Percentiles rank a stretch among this genome's conserved stretches.
These are phyloP conservation scores for Lactarius sp. DNA, from an alignment of 768 basidiomycete genomes.

Conservation along the genomic window DNA sequence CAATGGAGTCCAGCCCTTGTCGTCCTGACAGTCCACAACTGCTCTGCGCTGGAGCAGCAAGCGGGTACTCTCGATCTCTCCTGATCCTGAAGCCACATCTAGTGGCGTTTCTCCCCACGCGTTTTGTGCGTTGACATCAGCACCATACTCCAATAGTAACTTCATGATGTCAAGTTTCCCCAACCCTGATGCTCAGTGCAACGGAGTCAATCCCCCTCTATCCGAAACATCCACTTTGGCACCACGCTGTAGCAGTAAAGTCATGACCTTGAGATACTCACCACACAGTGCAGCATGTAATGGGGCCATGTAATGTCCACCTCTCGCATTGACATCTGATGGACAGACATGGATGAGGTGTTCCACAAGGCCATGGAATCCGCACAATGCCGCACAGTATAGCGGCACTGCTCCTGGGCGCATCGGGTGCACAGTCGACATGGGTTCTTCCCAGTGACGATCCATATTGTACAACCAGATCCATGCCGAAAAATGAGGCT, in stretches of 20 bases:
- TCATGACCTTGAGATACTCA: background rate
- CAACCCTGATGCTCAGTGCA: background rate
- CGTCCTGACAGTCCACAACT: background rate
- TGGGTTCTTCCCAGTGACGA: background rate
- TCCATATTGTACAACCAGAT: conserved; percentile 8
- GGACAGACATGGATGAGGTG: background rate
- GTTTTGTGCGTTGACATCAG: background rate
- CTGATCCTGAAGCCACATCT: background rate
- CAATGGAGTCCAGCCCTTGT: background rate
- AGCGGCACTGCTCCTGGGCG: background rate
- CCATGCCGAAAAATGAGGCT: conserved; percentile 5
- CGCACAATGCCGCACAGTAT: conserved; percentile 7
- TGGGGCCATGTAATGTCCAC: background rate
- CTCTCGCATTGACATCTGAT: background rate
- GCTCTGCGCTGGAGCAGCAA: background rate
- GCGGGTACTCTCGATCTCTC: background rate
- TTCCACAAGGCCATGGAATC: background rate
- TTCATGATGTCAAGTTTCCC: background rate
- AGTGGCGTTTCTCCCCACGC: background rate
- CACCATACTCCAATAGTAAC: background rate
- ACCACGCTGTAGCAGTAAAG: background rate
- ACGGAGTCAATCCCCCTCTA: background rate
- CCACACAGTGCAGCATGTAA: background rate
- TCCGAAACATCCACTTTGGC: background rate
- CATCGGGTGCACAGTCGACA: background rate